Base-by-base conservation (phyloP, 225 moss, liverwort and hornwort genomes). In the Physcomitrellopsis africana region DNA sequence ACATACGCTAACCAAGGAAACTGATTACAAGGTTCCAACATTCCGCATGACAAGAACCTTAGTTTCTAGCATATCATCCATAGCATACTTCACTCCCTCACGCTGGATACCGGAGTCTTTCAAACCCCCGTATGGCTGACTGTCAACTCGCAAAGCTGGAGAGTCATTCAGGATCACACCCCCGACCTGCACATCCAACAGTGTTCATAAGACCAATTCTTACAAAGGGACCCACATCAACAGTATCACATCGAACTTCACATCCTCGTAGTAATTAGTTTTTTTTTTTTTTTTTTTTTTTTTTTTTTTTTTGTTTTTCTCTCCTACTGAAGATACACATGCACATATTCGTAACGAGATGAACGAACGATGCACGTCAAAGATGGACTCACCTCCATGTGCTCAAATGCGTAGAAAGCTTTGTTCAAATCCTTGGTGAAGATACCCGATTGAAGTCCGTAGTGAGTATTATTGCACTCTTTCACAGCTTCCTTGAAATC, bases 31-130 rank as follows among this genome's bases (percentile, higher is more conserved):
- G 11, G 81, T 15, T 65, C 94, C 96, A 17, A 91, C 85, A 37
- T 96, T 92, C 11, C 89, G 90, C 96, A 96, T 94, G 11, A 96
- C 85, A 3, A 96, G 78, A 7, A 96, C 91, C 78, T 83, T 91
- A 0, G 86, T 86, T 72, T 96, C 96, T 29, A 96, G 76, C 96
- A 94, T 94, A 26, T 96, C 96, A 1, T 94, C 96, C 96, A 94
- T 96, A 27, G 96, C 96, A 41, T 83, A 94, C 72, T 94, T 96
- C 26, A 96, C 94, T 43, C 96, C 96, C 79, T 96, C 94, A 11
- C 94, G 83, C 65, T 96, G 96, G 60, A 96, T 79, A 0, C 96
- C 96, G 0, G 96, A 96, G 65, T 94, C 94, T 73, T 96, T 96
- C 23, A 91, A n/a, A 29, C 96, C 96, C 14, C 96, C 96, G 12